Evolutionary conservation across 2,329 filamentous ascomycete species (phyloP).

Genomic region (Aspergillus proliferans): DNA sequence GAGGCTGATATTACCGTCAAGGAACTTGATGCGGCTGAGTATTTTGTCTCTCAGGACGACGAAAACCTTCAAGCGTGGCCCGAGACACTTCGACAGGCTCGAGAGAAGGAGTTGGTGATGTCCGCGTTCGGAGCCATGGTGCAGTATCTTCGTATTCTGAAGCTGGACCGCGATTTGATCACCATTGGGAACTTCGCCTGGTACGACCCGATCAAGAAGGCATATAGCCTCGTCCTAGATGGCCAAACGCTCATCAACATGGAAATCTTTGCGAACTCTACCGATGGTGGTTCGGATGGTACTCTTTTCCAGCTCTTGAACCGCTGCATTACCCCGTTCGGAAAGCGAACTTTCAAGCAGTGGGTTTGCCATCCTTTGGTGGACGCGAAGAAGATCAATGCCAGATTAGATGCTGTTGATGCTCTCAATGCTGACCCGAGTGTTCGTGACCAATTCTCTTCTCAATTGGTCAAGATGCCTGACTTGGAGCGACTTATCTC

Average conservation of each 20-base stretch:
- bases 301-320: constrained; percentile 89
- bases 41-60: constrained; percentile 61
- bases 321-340: constrained; percentile 91
- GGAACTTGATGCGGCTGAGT: constrained; percentile 72
- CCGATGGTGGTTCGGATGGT: constrained; percentile 75
- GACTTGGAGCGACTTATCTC: constrained; percentile 93
- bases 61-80: constrained; percentile 69
- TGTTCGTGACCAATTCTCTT: constrained; percentile 79
- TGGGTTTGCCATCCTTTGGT: constrained; percentile 96
- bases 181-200: constrained; percentile 84
- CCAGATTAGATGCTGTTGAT: constrained; percentile 88
- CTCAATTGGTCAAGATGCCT: constrained; percentile 82
- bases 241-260: constrained; percentile 96
- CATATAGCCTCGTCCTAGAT: constrained; percentile 82
- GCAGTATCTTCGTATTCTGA: constrained; percentile 78
- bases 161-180: constrained; percentile 79
- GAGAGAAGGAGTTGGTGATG: constrained; percentile 75
- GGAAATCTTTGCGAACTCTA: constrained; percentile 92
- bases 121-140: constrained; percentile 85
- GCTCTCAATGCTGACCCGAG: constrained; percentile 76
- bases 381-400: constrained; percentile 81
- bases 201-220: constrained; percentile 90
- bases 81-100: constrained; percentile 61
- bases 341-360: constrained; percentile 89
- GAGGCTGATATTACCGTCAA: constrained; percentile 72